These are phyloP conservation scores for Gossypium trilobum DNA, from an alignment of 441 rosid genomes.

Conservation along the genomic window DNA sequence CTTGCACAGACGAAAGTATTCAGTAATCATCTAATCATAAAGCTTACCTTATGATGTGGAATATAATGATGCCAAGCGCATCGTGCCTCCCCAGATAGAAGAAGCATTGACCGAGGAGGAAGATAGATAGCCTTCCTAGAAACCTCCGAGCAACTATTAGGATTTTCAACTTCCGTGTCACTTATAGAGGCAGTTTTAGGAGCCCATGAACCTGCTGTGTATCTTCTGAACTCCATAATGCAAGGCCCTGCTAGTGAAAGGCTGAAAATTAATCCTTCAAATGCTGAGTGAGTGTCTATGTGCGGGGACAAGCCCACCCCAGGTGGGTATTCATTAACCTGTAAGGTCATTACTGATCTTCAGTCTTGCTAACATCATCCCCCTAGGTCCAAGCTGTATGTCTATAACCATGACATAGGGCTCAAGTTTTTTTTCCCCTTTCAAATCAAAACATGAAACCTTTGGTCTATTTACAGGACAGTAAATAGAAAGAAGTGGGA, in stretches of 20 bases:
- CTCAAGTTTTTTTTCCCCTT: not conserved
- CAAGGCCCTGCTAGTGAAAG: conserved; percentile 96
- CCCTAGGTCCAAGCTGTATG: not conserved
- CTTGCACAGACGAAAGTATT: not conserved
- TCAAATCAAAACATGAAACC: not conserved
- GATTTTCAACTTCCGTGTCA: conserved; percentile 29
- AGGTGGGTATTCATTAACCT: conserved; percentile 88
- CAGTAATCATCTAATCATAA: not conserved
- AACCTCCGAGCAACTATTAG: conserved; percentile 25
- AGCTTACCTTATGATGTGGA: conserved; percentile 83
- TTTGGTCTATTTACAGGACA: conserved; percentile 5
- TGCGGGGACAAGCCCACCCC: conserved; percentile 96
- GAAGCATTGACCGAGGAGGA: conserved; percentile 85
- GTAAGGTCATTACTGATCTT: conserved; percentile 23
- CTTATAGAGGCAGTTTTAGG: conserved; percentile 25
- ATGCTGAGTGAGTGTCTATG: conserved; percentile 95
- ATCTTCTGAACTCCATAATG: conserved; percentile 89
- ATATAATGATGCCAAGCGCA: conserved; percentile 94
- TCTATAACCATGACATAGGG: not conserved
- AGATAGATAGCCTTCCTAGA: conserved; percentile 63
- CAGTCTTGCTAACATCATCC: conserved; percentile 18
- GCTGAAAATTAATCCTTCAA: conserved; percentile 80
- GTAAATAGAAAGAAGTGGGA: not conserved
- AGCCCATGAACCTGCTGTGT: conserved; percentile 41
- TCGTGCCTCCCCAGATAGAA: conserved; percentile 85